Percentiles rank a stretch among this genome's conserved stretches.
These are phyloP conservation scores for Neospora caninum DNA, from an alignment of 169 alveolate species.

Conservation along the genomic window DNA sequence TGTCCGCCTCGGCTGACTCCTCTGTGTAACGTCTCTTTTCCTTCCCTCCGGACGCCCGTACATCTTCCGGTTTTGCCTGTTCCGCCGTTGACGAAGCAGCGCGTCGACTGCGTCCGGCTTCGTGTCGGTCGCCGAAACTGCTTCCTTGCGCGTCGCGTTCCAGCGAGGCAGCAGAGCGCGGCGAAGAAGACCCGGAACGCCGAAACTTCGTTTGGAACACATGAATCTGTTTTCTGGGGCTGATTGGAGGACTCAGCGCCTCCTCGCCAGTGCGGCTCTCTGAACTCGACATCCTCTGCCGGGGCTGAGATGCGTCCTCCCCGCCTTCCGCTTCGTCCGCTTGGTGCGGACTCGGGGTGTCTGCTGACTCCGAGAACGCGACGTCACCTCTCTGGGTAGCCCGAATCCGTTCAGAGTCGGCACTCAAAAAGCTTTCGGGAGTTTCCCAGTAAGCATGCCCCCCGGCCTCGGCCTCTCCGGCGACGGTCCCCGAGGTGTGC, in stretches of 20 bases:
- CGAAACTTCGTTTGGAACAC: background rate
- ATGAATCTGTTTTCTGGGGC: background rate
- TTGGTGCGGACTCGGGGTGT: background rate
- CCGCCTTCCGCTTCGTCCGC: background rate
- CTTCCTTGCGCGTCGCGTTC: background rate
- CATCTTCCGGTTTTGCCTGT: background rate
- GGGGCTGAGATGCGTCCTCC: background rate
- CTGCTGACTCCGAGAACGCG: background rate
- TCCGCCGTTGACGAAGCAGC: background rate
- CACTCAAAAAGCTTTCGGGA: background rate
- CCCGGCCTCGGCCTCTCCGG: background rate
- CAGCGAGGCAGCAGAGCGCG: background rate
- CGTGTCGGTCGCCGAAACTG: too few species aligned
- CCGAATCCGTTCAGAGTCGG: background rate
- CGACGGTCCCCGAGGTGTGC: background rate
- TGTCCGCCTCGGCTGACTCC: background rate
- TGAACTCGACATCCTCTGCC: background rate
- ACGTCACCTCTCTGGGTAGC: background rate
- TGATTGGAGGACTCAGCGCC: background rate
- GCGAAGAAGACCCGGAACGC: background rate
- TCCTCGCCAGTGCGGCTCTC: background rate
- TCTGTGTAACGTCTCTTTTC: background rate
- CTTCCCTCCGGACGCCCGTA: background rate
- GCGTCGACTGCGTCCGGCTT: background rate
- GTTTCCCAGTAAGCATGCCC: background rate